Conservation (phyloP, 2,329 filamentous ascomycete genomes). For the Colletotrichum falcatum region DNA sequence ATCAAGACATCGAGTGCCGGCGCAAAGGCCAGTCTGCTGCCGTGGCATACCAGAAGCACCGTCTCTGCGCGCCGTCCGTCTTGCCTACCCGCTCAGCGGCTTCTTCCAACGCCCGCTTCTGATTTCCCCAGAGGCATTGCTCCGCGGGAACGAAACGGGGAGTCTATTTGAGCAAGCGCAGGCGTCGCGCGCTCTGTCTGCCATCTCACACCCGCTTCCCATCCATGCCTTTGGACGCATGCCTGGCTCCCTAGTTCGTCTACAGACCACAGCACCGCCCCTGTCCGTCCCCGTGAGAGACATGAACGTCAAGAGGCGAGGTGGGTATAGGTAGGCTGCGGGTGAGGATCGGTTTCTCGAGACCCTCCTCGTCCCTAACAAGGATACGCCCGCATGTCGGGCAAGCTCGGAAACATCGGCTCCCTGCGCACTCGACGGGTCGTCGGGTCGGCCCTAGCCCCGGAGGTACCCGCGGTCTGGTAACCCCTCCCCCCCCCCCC, state of each 20-base stretch:
- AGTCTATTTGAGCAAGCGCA: not conserved
- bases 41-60: constrained; percentile 19
- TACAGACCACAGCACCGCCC: too few species aligned
- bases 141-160: not conserved
- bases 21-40: constrained; percentile 17
- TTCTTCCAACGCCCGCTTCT: too few species aligned
- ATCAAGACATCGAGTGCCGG: not conserved
- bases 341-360: not conserved
- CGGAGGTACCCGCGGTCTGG: not conserved
- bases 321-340: too few species aligned
- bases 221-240: not conserved
- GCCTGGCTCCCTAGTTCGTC: not conserved
- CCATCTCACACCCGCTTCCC: not conserved
- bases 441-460: not conserved
- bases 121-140: too few species aligned
- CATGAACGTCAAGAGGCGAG: not conserved
- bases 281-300: too few species aligned
- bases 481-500: too few species aligned
- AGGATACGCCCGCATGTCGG: not conserved
- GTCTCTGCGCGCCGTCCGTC: not conserved
- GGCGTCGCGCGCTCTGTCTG: too few species aligned
- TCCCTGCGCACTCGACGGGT: too few species aligned
- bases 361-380: not conserved
- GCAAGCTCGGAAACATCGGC: not conserved
- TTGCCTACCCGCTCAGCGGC: too few species aligned